These are phyloP conservation scores for Globisporangium yorkense DNA, from an alignment of 352 stramenopile species.

Conservation along the genomic window DNA sequence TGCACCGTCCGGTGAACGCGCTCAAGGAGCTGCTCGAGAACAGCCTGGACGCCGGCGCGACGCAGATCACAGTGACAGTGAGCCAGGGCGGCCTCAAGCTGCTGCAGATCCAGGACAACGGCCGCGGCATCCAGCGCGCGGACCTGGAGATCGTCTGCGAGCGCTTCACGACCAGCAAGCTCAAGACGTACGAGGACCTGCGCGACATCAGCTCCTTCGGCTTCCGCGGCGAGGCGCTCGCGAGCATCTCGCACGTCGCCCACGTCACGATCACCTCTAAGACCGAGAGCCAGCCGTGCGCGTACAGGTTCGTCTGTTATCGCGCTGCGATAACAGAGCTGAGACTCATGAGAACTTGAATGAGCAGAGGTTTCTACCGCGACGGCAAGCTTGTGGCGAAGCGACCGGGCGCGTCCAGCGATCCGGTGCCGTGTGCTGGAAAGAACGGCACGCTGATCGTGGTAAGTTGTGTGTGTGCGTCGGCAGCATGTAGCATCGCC, in stretches of 20 bases:
- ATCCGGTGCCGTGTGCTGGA: slow-evolving; percentile 65
- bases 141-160: slow-evolving; percentile 96
- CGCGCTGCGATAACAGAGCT: neutral
- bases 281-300: slow-evolving; percentile 64
- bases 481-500: too few species aligned
- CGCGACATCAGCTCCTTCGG: slow-evolving; percentile 94
- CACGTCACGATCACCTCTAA: slow-evolving; percentile 90
- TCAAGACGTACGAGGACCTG: slow-evolving; percentile 94
- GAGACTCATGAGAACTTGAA: neutral
- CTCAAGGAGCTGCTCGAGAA: slow-evolving; percentile 99
- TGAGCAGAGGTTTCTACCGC: slow-evolving; percentile 85
- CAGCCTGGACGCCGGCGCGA: slow-evolving; percentile 93
- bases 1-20: slow-evolving; percentile 92
- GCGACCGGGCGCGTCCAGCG: slow-evolving; percentile 49
- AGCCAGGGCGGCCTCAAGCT: slow-evolving; percentile 89
- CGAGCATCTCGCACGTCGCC: slow-evolving; percentile 95
- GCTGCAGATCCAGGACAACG: slow-evolving; percentile 95
- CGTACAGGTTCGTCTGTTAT: slow-evolving; percentile 54
- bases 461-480: slow-evolving; percentile 15
- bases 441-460: slow-evolving; percentile 81
- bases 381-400: slow-evolving; percentile 87
- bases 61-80: slow-evolving; percentile 70
- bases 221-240: slow-evolving; percentile 98
- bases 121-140: slow-evolving; percentile 85
- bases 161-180: slow-evolving; percentile 97